Conservation (phyloP, 2,329 filamentous ascomycete species). For the Purpureocillium lavendulum region DNA sequence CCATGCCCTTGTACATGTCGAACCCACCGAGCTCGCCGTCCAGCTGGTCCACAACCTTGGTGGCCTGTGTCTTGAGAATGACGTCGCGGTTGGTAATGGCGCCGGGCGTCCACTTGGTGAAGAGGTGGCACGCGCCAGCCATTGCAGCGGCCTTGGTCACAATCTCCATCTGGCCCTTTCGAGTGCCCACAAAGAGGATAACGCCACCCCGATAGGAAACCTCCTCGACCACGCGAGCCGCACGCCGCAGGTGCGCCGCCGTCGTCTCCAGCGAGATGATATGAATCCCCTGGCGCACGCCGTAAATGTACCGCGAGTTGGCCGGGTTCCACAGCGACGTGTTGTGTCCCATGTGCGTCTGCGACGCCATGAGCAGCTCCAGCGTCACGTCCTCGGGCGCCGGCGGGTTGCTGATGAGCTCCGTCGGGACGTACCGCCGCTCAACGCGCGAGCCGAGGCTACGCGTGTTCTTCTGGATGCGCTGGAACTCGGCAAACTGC, state of each 20-base stretch:
- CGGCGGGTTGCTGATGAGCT: slow-evolving; percentile 65
- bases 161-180: slow-evolving; percentile 69
- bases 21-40: slow-evolving; percentile 57
- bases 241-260: slow-evolving; percentile 81
- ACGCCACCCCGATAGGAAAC: slow-evolving; percentile 75
- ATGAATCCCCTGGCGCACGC: slow-evolving; percentile 79
- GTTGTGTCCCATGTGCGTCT: slow-evolving; percentile 84
- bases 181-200: slow-evolving; percentile 84
- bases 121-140: slow-evolving; percentile 76
- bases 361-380: slow-evolving; percentile 80
- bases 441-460: slow-evolving; percentile 40
- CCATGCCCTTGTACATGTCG: slow-evolving; percentile 53
- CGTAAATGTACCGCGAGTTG: slow-evolving; percentile 91
- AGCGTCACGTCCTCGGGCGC: slow-evolving; percentile 74
- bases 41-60: slow-evolving; percentile 68
- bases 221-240: slow-evolving; percentile 84
- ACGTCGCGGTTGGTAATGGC: slow-evolving; percentile 88
- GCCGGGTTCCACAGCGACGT: slow-evolving; percentile 90
- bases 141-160: slow-evolving; percentile 76
- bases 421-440: slow-evolving; percentile 55
- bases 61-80: slow-evolving; percentile 62
- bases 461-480: slow-evolving; percentile 32
- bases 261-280: slow-evolving; percentile 89
- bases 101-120: slow-evolving; percentile 87
- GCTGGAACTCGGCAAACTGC: slow-evolving; percentile 29